phyloP scores from a whole-genome alignment of 805 yeast genomes.

The Clavispora fructus region DNA sequence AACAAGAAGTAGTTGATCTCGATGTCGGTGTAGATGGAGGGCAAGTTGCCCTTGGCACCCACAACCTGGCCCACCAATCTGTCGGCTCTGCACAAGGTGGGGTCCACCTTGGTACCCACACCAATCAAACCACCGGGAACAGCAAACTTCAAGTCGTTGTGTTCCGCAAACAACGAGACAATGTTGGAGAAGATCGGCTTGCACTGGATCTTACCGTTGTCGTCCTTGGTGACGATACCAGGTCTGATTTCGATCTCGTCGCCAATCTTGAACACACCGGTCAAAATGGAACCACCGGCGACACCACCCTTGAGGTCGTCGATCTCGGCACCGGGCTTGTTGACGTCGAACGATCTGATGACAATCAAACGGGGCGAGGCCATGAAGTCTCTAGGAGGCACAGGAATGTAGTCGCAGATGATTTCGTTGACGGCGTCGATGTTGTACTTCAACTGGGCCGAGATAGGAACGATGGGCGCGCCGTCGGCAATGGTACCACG shows the following conservation, averaged over 20 bases:
- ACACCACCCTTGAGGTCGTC: conserved; percentile 98
- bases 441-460: conserved; percentile 97
- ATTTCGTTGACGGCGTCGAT: conserved; percentile 98
- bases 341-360: conserved; percentile 96
- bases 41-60: conserved; percentile 94
- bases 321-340: conserved; percentile 97
- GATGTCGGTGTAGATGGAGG: conserved; percentile 93
- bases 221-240: conserved; percentile 96
- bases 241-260: conserved; percentile 99
- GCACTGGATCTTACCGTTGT: conserved; percentile 82
- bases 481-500: conserved; percentile 99
- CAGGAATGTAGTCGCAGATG: conserved; percentile 92
- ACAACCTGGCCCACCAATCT: conserved; percentile 98
- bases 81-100: conserved; percentile 98
- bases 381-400: conserved; percentile 90
- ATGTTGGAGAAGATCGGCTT: conserved; percentile 93
- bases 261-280: conserved; percentile 94
- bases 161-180: conserved; percentile 93
- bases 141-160: conserved; percentile 95
- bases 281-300: conserved; percentile 97
- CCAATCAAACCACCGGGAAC: conserved; percentile 99
- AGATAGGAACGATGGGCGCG: conserved; percentile 97
- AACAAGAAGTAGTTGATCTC: conserved; percentile 95
- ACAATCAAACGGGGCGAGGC: conserved; percentile 95
- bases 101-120: conserved; percentile 98